Base-by-base conservation (phyloP, 2,329 filamentous ascomycete genomes). In the Truncatella angustata region DNA sequence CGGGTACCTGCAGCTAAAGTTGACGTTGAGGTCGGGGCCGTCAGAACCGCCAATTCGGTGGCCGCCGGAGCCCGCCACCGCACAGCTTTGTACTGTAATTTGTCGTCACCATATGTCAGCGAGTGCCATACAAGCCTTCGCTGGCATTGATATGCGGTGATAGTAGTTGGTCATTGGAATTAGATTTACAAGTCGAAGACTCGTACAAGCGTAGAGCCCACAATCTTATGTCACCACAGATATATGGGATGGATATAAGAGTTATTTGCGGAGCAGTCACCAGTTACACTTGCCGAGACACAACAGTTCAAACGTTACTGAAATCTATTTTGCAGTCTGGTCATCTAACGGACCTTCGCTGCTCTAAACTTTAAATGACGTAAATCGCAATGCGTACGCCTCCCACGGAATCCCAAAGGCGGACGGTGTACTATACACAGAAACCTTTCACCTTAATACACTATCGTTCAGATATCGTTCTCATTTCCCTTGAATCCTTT, bases 31-130 rank as follows among this genome's bases (percentile, higher is more conserved):
- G 35, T 47, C 16, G 36, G 35, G n/a, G 35, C 23, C 47, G 23
- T 16, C 23, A 42, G 47, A 30, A 7, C 47, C 16, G 23, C 36
- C 12, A 14, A 30, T 11, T 28, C 47, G 47, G 47, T 42, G 47
- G 47, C 36, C 47, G 47, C 35, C 47, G 47, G 47, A 40, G 36
- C 47, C 47, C 47, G 47, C 35, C 21, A n/a, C n/a, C n/a, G n/a
- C n/a, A n/a, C n/a, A n/a, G n/a, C n/a, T n/a, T n/a, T n/a, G n/a
- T n/a, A n/a, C n/a, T n/a, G n/a, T n/a, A n/a, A n/a, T n/a, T n/a
- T n/a, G n/a, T n/a, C n/a, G n/a, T n/a, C n/a, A n/a, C n/a, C n/a
- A n/a, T n/a, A n/a, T n/a, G n/a, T n/a, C n/a, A n/a, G n/a, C n/a
- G n/a, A n/a, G n/a, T n/a, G n/a, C n/a, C n/a, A n/a, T n/a, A n/a